A percentile compares a stretch with the other conserved stretches of the same genome.
These are phyloP conservation scores for Malus orientalis DNA, from an alignment of 306 rosid genomes.

Conservation along the genomic window DNA sequence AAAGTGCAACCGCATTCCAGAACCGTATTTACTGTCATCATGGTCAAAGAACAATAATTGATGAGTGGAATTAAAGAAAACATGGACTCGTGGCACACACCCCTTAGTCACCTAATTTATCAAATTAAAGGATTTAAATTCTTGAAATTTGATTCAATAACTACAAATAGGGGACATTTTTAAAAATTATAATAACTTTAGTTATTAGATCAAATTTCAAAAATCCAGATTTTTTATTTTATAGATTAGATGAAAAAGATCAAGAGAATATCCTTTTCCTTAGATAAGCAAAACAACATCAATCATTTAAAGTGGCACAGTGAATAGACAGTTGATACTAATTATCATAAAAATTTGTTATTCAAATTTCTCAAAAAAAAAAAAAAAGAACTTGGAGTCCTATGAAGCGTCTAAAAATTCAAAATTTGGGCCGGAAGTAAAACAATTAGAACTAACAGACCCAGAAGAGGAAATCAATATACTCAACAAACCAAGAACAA, in stretches of 20 bases:
- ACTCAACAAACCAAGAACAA: conserved; percentile 16
- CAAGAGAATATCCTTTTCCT: fast-evolving
- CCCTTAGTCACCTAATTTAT: background rate
- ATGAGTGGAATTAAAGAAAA: background rate
- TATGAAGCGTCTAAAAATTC: background rate
- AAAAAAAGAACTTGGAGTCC: background rate
- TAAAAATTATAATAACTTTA: no score
- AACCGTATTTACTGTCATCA: background rate
- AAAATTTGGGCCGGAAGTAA: no score
- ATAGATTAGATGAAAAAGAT: fast-evolving
- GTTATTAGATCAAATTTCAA: no score
- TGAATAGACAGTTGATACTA: background rate
- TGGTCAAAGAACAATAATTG: background rate
- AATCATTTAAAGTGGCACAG: no score
- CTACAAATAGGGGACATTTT: no score
- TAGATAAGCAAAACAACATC: no score
- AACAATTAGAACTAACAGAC: background rate
- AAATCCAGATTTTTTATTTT: no score
- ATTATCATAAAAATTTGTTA: background rate
- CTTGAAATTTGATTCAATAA: no score
- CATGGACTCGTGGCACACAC: background rate
- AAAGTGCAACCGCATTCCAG: background rate
- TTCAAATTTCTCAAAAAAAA: background rate
- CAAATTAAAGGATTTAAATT: no score
- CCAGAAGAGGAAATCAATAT: conserved; percentile 5